Percentiles rank a stretch among this genome's conserved stretches.
phyloP scores from a whole-genome alignment of 495 filamentous ascomycete genomes.

The Pseudomonodictys pantanalensis region DNA sequence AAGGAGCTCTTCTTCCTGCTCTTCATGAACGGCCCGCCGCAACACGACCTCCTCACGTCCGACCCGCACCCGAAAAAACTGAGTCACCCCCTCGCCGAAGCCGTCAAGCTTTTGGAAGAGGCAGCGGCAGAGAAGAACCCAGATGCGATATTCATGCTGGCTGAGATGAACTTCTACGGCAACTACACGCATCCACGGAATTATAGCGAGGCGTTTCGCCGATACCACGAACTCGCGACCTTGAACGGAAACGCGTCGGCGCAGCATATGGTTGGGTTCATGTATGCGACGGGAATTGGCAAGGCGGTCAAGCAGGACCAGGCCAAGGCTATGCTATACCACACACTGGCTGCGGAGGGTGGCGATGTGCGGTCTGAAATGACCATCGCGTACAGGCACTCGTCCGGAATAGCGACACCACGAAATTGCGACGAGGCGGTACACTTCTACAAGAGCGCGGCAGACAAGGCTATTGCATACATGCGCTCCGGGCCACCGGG shows the following conservation, averaged over 20 bases:
- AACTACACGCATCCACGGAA: conserved; percentile 87
- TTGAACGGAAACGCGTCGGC: conserved; percentile 84
- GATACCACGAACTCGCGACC: conserved; percentile 75
- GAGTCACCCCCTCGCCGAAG: conserved; percentile 42
- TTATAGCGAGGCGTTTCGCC: conserved; percentile 74
- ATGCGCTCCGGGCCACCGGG: conserved; percentile 88
- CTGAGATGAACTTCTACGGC: conserved; percentile 95
- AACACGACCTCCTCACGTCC: conserved; percentile 35
- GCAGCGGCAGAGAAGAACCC: conserved; percentile 73
- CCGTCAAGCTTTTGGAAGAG: conserved; percentile 69
- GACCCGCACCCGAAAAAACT: conserved; percentile 38
- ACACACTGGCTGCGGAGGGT: conserved; percentile 85
- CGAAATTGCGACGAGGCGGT: conserved; percentile 82
- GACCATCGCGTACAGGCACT: conserved; percentile 85
- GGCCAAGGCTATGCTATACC: conserved; percentile 87
- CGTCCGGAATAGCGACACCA: conserved; percentile 78
- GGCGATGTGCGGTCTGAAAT: conserved; percentile 88
- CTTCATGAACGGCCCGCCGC: conserved; percentile 45
- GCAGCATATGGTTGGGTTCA: conserved; percentile 91
- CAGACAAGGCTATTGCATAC: conserved; percentile 87
- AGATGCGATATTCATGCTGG: conserved; percentile 86
- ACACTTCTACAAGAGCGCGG: conserved; percentile 86
- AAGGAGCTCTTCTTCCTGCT: conserved; percentile 46
- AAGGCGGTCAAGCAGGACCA: conserved; percentile 81
- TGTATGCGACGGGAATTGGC: conserved; percentile 92